phyloP scores from a whole-genome alignment of 805 yeast genomes.

The Tetrapisispora fleetii region DNA sequence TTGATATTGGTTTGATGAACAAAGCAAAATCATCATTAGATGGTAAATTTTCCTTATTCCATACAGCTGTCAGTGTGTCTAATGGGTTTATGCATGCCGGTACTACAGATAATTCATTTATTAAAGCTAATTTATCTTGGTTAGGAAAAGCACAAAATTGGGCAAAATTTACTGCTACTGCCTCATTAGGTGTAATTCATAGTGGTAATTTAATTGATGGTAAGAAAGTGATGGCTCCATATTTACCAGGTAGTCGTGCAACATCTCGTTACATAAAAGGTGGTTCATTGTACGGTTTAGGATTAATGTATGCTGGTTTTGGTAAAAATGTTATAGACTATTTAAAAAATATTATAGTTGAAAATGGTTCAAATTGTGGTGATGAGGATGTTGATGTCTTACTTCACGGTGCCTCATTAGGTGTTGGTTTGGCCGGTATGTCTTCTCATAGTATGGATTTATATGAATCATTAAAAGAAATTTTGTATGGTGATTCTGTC shows the following conservation, averaged over 20 bases:
- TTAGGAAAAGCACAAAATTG: slow-evolving; percentile 95
- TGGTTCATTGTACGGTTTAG: slow-evolving; percentile 88
- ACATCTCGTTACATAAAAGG: slow-evolving; percentile 77
- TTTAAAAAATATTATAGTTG: slow-evolving; percentile 61
- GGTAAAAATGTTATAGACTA: slow-evolving; percentile 80
- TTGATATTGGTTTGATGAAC: slow-evolving; percentile 73
- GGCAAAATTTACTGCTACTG: slow-evolving; percentile 97
- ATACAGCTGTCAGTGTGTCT: slow-evolving; percentile 89
- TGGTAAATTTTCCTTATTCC: slow-evolving; percentile 88
- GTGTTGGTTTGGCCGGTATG: slow-evolving; percentile 96
- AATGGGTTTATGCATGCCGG: slow-evolving; percentile 95
- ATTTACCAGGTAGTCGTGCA: slow-evolving; percentile 64
- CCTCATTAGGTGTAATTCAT: slow-evolving; percentile 95
- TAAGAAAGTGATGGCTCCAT: slow-evolving; percentile 74
- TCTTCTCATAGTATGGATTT: slow-evolving; percentile 66
- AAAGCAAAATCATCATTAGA: slow-evolving; percentile 75
- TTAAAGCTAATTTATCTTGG: slow-evolving; percentile 89
- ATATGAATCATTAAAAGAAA: slow-evolving; percentile 74
- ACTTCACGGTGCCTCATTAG: slow-evolving; percentile 91
- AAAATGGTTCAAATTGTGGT: slow-evolving; percentile 49
- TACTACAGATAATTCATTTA: slow-evolving; percentile 88
- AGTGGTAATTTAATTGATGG: slow-evolving; percentile 92
- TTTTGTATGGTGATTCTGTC: slow-evolving; percentile 83
- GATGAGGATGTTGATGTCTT: slow-evolving; percentile 68
- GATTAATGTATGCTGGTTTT: slow-evolving; percentile 91